Evolutionary conservation across 2,329 filamentous ascomycete genomes (phyloP), one percentile per base, ranked within the genome.

Genomic region (Trichophyton rubrum): DNA sequence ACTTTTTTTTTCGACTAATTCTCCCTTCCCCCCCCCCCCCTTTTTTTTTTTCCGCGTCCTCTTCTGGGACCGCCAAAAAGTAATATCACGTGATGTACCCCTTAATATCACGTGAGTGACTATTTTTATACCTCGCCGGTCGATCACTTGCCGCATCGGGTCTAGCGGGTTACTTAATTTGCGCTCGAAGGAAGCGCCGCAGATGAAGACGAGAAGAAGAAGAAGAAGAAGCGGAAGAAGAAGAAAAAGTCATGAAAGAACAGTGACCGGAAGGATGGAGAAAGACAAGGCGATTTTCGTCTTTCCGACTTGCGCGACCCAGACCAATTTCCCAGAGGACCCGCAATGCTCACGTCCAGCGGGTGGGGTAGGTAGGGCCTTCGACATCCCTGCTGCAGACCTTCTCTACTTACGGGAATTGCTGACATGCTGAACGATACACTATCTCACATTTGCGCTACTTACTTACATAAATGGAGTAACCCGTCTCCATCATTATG

Each of bases 31-130:
- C 15, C 38, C 15, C 6, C n/a, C 38, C 38, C 38, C 11, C 38
- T 43, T 15, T 15, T 43, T 43, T 43, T 6, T 5, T 3, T 41
- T 43, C 3, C 40, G 11, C 38, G 15, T n/a, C 38, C 13, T 30
- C 3, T 6, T 30, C 27, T 30, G 6, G 27, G 27, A 3, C 22
- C 24, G 13, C 9, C 43, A 47, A 3, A 51, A 53, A 53, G 13
- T 55, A 7, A 55, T 55, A 35, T 55, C 49, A 55, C 49, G 49
- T 55, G 49, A 20, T 53, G 9, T 51, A 51, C 47, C 47, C 47
- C 47, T 51, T 27, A 51, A 30, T n/a, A 33, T 53, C 49, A 53
- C 49, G 49, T 53, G 49, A 35, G 11, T 6, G 11, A 1, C 22
- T 49, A 49, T 30, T 49, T 49, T 27, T 49, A 49, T 4, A 9